Base-by-base conservation (phyloP, 495 filamentous ascomycete species). In the Echria macrotheca region DNA sequence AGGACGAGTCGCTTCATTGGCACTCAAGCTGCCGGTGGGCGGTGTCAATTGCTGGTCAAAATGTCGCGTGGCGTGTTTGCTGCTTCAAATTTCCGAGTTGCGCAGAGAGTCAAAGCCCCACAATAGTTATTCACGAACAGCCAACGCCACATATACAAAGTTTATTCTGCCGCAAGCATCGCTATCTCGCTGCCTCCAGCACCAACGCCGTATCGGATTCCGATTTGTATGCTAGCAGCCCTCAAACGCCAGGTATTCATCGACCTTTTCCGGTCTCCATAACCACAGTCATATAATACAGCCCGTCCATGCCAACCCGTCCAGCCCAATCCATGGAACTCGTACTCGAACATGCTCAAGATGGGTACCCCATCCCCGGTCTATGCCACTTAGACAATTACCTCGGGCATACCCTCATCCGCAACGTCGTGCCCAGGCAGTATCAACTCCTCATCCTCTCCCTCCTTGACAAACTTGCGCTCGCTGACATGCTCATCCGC, bases 401-500 rank as follows among this genome's bases (percentile, higher is more conserved):
- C 55, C 48, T 65, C 57, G 4, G 52, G 50, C 9, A 28, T 31
- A n/a, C 23, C 50, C 5, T 47, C 47, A 15, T 61, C 62, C 54
- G 53, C 58, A 44, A 43, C 37, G 31, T 63, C 64, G 18, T 54
- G 55, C 8, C 77, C 86, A 0, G 89, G 86, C 37, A 89, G 77
- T 49, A 96, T 83, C 49, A 95, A 64, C 62, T 95, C 87, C 68
- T 95, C 89, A 19, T 74, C 14, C 35, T 74, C 56, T 62, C 69
- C 55, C 28, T 87, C 80, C n/a, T 79, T 78, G 38, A 94, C 81
- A 71, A 96, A 96, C 57, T 94, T 96, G 54, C 91, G 75, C 63
- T 97, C 91, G 64, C 90, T 96, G 44, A 96, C 81, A 66, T 90
- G 87, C 49, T 69, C 80, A 36, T 77, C 70, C 4, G 87, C 74